Evolutionary conservation across 2,329 filamentous ascomycete genomes (phyloP).

Genomic region (Phaeosphaeria sp.): DNA sequence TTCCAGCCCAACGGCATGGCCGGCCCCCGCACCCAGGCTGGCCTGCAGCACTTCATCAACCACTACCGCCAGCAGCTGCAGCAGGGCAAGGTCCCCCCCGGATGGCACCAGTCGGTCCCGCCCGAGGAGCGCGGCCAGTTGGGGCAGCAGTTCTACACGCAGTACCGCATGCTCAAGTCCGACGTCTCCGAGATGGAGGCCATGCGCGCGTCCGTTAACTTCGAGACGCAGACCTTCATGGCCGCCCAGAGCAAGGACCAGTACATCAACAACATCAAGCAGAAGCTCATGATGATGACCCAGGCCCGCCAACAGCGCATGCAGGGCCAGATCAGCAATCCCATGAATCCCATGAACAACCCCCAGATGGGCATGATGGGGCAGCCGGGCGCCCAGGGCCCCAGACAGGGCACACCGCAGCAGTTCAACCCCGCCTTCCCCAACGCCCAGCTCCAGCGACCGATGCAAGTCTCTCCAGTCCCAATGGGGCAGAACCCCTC

Average conservation of each 20-base stretch:
- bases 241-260: slow-evolving; percentile 37
- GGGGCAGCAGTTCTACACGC: slow-evolving; percentile 42
- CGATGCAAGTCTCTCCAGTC: slow-evolving; percentile 60
- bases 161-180: slow-evolving; percentile 42
- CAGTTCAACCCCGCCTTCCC: slow-evolving; percentile 54
- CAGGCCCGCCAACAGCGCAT: slow-evolving; percentile 36
- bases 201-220: slow-evolving; percentile 34
- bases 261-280: slow-evolving; percentile 38
- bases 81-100: slow-evolving; percentile 34
- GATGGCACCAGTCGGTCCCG: slow-evolving; percentile 42
- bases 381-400: slow-evolving; percentile 42
- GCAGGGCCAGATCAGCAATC: slow-evolving; percentile 34
- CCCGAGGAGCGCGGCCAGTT: slow-evolving; percentile 43
- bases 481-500: slow-evolving; percentile 44
- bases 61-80: slow-evolving; percentile 37
- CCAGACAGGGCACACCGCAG: slow-evolving; percentile 50
- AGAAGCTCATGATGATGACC: slow-evolving; percentile 38
- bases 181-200: slow-evolving; percentile 36
- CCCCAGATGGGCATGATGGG: slow-evolving; percentile 47
- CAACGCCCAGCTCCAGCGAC: slow-evolving; percentile 57
- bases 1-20: slow-evolving; percentile 36
- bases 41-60: slow-evolving; percentile 32
- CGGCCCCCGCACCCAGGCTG: slow-evolving; percentile 23
- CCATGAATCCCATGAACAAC: slow-evolving; percentile 39
- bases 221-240: slow-evolving; percentile 39